Conservation (phyloP, 495 filamentous ascomycete genomes). For the Aspergillus conjunctus region DNA sequence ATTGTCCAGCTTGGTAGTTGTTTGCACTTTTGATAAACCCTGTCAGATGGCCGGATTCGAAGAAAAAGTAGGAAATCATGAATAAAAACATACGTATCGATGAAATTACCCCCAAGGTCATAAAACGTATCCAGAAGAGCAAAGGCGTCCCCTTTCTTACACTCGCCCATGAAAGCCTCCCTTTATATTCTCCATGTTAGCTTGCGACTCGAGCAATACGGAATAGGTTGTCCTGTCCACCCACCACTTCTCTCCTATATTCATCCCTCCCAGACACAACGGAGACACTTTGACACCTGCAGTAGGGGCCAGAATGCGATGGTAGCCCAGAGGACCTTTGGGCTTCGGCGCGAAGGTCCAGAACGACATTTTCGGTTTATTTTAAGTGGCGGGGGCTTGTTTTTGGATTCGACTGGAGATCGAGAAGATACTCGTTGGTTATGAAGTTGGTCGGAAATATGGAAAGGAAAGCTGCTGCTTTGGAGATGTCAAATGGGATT, state of each 20-base stretch:
- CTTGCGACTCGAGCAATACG: not conserved
- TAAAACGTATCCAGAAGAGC: slow-evolving; percentile 18
- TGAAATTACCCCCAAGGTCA: slow-evolving; percentile 20
- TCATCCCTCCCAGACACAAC: slow-evolving; percentile 21
- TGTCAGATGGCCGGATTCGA: too few relatives aligned
- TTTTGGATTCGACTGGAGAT: not conserved
- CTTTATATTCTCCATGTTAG: not conserved
- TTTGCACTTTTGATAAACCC: slow-evolving; percentile 12
- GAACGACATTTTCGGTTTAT: slow-evolving; percentile 19
- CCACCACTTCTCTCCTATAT: slow-evolving; percentile 16
- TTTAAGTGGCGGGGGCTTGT: too few relatives aligned
- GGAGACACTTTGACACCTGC: slow-evolving; percentile 18
- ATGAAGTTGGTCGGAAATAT: too few relatives aligned
- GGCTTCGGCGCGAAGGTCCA: slow-evolving; percentile 17
- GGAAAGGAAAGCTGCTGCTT: too few relatives aligned
- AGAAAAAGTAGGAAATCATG: not conserved
- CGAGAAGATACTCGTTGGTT: not conserved
- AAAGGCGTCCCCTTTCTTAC: slow-evolving; percentile 17
- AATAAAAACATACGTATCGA: slow-evolving; percentile 18
- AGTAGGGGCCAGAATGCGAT: slow-evolving; percentile 20
- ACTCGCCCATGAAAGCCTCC: slow-evolving; percentile 19
- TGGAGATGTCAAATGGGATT: not conserved
- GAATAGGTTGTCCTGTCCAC: not conserved
- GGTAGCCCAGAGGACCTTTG: slow-evolving; percentile 18
- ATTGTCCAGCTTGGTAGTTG: slow-evolving; percentile 18